A percentile compares a stretch with the other conserved stretches of the same genome.
These are phyloP conservation scores for Aspergillus luchuensis DNA, from an alignment of 2,329 filamentous ascomycete genomes.

Conservation along the genomic window DNA sequence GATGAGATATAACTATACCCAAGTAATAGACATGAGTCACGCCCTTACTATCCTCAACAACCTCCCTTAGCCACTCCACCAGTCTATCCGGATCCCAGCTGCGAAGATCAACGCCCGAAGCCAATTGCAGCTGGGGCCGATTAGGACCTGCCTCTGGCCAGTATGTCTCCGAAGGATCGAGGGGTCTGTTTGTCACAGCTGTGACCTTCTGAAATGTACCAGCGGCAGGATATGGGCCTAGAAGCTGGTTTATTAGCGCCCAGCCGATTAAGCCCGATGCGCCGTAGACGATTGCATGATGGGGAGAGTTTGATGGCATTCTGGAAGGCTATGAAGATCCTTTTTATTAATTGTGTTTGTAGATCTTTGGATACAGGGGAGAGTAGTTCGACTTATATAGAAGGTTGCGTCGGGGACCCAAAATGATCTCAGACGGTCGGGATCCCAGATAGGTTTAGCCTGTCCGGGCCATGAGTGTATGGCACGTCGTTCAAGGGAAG, in stretches of 20 bases:
- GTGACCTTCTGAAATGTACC: constrained; percentile 41
- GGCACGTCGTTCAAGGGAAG: not conserved
- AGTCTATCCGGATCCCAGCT: constrained; percentile 11
- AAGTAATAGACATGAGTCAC: constrained; percentile 48
- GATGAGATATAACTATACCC: constrained; percentile 20
- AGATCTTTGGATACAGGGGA: rapidly evolving
- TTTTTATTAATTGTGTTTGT: not conserved
- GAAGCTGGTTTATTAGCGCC: constrained; percentile 44
- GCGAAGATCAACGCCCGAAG: constrained; percentile 26
- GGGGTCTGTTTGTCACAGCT: constrained; percentile 44
- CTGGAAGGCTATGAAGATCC: too few species aligned
- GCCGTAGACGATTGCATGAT: constrained; percentile 45
- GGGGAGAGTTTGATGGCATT: not conserved
- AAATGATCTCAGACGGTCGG: not conserved
- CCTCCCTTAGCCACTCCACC: constrained; percentile 34
- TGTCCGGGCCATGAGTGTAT: not conserved
- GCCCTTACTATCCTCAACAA: constrained; percentile 37
- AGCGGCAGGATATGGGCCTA: constrained; percentile 36
- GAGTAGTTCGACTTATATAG: not conserved
- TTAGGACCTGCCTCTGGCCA: constrained; percentile 34
- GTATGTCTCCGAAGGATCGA: constrained; percentile 31
- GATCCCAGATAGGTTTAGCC: not conserved
- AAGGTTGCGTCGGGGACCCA: not conserved
- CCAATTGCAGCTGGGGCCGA: constrained; percentile 35
- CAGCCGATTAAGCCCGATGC: constrained; percentile 46